phyloP scores from a whole-genome alignment of 352 stramenopile species.

The Globisporangium takayamanum region DNA sequence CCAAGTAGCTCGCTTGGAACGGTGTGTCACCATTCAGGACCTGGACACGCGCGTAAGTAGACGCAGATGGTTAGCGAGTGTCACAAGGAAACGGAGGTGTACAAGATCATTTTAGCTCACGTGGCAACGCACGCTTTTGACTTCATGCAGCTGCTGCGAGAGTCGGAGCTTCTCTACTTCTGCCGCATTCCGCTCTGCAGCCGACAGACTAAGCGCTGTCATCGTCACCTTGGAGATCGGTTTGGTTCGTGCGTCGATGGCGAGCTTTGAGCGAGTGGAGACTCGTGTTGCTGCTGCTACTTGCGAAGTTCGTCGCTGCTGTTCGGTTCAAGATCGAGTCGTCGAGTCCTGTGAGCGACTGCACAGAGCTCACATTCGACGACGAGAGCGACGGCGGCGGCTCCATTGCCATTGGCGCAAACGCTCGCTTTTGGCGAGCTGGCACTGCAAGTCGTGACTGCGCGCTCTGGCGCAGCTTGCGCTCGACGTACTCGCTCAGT shows the following conservation, averaged over 20 bases:
- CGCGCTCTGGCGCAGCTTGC: slow-evolving; percentile 37
- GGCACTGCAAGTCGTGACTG: not conserved
- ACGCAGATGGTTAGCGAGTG: not conserved
- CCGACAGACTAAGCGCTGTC: slow-evolving; percentile 19
- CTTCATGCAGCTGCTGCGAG: slow-evolving; percentile 58
- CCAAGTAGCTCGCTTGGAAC: slow-evolving; percentile 53
- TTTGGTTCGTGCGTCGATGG: not conserved
- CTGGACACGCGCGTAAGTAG: slow-evolving; percentile 16
- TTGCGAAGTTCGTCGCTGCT: not conserved
- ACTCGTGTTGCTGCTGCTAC: not conserved
- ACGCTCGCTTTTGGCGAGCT: not conserved
- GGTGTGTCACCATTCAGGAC: slow-evolving; percentile 49
- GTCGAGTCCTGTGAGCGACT: slow-evolving; percentile 18
- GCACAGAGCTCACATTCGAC: slow-evolving; percentile 22
- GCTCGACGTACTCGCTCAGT: slow-evolving; percentile 58
- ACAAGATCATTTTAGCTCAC: not conserved
- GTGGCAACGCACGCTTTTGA: slow-evolving; percentile 45
- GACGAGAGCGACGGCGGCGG: slow-evolving; percentile 32
- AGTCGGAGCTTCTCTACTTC: slow-evolving; percentile 61
- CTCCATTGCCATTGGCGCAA: slow-evolving; percentile 22
- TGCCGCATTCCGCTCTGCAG: slow-evolving; percentile 39
- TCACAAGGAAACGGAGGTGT: no score
- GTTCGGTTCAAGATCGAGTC: slow-evolving; percentile 28
- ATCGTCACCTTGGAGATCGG: slow-evolving; percentile 5
- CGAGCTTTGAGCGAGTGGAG: not conserved